Evolutionary conservation across 192 early-diverging fungal species (phyloP), one percentile per base, ranked within the genome.

Genomic region (Rhizophagus prolifer): DNA sequence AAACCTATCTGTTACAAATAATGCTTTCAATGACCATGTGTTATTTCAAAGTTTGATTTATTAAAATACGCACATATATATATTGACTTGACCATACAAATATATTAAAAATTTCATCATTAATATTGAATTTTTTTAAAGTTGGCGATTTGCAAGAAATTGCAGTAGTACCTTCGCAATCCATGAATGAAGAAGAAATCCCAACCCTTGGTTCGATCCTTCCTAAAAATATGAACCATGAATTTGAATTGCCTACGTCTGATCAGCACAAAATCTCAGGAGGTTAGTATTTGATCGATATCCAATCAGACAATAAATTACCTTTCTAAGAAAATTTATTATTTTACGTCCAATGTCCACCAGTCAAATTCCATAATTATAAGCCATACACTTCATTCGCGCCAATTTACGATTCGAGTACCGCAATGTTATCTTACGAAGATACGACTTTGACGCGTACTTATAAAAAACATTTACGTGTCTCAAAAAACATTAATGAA

Each of bases 341-440:
- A 19, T 19, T 54, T 54, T 34, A 50, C 47, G 14, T 50, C 16
- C 16, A 21, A 54, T 54, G 6, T 66, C 14, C 78, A 88, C 14
- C 78, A 88, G 87, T 88, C 23, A 82, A 84, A 73, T 87, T 80
- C 72, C 75, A 81, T 9, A 75, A 81, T n/a, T 88, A 83, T 70
- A 78, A 83, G 21, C 76, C 84, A 16, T 88, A 87, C 72, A 72
- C 82, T 13, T 84, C 83, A 12, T 88, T 88, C 81, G 87, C 85
- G 4, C 87, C 87, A 2, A 84, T 81, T 19, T 78, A 80, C 36
- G 84, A 88, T 70, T 88, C 87, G 4, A 76, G 81, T 25, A 80
- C 82, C 60, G 86, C 86, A 3, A 84, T 83, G 34, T 61, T 84
- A 41, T 82, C 82, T 71, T 85, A 85, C 30, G 86, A 87, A 59